Evolutionary conservation across 179 eudicot genomes (phyloP).

Genomic region (Heliamphora pulchella): DNA sequence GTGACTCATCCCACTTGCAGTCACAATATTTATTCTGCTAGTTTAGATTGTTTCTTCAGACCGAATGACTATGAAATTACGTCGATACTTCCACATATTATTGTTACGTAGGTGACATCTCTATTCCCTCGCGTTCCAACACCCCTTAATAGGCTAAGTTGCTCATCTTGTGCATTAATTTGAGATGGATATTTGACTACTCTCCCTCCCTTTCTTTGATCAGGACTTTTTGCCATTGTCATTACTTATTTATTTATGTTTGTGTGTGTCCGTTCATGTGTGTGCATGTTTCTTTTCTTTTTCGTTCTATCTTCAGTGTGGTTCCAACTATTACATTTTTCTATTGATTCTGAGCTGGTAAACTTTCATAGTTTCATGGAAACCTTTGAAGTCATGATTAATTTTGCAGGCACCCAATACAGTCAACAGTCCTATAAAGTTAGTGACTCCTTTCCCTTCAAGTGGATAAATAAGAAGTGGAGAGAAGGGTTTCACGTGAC

Average conservation of each 20-base stretch:
- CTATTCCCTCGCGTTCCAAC: no score
- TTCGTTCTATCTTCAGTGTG: background rate
- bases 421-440: no score
- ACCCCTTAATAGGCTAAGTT: background rate
- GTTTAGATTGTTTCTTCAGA: no score
- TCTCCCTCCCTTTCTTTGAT: background rate
- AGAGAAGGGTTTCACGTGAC: background rate
- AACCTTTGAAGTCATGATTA: background rate
- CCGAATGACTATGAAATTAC: no score
- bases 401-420: background rate
- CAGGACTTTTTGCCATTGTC: no score
- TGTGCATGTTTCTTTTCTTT: background rate
- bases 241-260: background rate
- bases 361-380: background rate
- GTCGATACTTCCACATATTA: no score
- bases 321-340: no score
- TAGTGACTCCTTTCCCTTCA: no score
- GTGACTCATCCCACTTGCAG: no score
- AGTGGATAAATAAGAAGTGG: no score
- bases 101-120: no score
- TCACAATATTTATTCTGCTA: no score
- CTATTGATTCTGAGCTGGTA: background rate
- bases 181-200: background rate
- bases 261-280: background rate
- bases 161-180: background rate